phyloP scores from a whole-genome alignment of 2,329 filamentous ascomycete genomes.

The Trichoderma afroharzianum region DNA sequence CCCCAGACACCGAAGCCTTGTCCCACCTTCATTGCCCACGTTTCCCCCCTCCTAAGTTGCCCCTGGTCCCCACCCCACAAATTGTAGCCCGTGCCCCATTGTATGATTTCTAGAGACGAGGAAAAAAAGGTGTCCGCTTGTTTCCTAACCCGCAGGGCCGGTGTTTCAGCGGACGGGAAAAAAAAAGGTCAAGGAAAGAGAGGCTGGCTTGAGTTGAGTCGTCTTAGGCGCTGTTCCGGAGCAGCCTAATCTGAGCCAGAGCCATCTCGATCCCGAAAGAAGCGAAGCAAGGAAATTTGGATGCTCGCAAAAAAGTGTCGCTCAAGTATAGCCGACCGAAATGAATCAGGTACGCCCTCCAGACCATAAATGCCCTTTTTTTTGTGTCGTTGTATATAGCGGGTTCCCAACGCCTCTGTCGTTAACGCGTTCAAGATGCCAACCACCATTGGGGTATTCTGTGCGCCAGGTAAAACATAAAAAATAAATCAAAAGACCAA shows the following conservation, averaged over 20 bases:
- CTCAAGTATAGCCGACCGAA: slow-evolving; percentile 12
- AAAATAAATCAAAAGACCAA: slow-evolving; percentile 5
- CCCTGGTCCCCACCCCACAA: slow-evolving; percentile 14
- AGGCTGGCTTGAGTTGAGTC: slow-evolving; percentile 11
- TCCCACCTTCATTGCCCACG: slow-evolving; percentile 13
- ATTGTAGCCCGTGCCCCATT: slow-evolving; percentile 13
- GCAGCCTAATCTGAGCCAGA: slow-evolving; percentile 4
- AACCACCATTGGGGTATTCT: slow-evolving; percentile 29
- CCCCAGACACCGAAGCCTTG: slow-evolving; percentile 17
- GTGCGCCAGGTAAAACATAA: slow-evolving; percentile 24
- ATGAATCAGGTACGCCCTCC: not conserved
- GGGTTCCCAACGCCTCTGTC: slow-evolving; percentile 17
- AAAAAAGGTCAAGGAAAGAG: slow-evolving; percentile 21
- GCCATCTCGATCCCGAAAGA: slow-evolving; percentile 11
- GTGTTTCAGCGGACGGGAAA: slow-evolving; percentile 17
- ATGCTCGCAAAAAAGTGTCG: slow-evolving; percentile 15
- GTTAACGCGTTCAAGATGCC: slow-evolving; percentile 15
- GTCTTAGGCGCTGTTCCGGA: slow-evolving; percentile 7
- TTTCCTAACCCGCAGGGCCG: slow-evolving; percentile 6
- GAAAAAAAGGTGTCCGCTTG: slow-evolving; percentile 3
- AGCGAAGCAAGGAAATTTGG: slow-evolving; percentile 14
- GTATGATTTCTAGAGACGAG: slow-evolving; percentile 13
- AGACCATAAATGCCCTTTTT: slow-evolving; percentile 8
- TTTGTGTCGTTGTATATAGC: slow-evolving; percentile 16
- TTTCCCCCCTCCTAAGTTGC: slow-evolving; percentile 8